Evolutionary conservation across 768 basidiomycete species (phyloP).

Genomic region (Tubosaeta brunneosetosa): DNA sequence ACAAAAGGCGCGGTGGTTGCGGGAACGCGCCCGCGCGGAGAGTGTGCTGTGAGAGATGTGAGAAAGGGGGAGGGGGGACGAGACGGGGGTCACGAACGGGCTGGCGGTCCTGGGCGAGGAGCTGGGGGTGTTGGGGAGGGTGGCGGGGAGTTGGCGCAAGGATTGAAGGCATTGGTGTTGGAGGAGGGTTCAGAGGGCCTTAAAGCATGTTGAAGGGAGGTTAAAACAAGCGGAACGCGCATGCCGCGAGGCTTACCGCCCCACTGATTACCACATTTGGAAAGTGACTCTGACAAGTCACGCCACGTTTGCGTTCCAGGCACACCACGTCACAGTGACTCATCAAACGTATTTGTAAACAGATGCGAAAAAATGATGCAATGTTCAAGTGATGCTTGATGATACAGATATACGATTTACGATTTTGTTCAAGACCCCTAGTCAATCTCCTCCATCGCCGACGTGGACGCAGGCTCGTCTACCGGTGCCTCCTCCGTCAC

Average conservation of each 20-base stretch:
- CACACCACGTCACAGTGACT: background rate
- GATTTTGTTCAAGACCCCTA: conserved; percentile 34
- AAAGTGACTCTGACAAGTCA: conserved; percentile 19
- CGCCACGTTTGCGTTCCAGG: background rate
- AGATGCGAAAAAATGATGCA: conserved; percentile 20
- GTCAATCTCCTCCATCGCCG: conserved; percentile 97
- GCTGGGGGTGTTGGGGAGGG: conserved; percentile 18
- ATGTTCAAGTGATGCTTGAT: conserved; percentile 21
- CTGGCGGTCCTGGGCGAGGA: conserved; percentile 6
- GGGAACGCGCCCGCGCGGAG: conserved; percentile 17
- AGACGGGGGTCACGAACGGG: conserved; percentile 6
- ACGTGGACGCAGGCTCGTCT: conserved; percentile 60
- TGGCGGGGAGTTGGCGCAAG: conserved; percentile 37
- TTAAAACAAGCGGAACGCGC: conserved; percentile 10
- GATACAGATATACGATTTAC: conserved; percentile 23
- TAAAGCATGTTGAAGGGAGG: conserved; percentile 28
- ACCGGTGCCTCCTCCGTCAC: conserved; percentile 45
- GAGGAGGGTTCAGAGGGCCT: background rate
- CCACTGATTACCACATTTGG: conserved; percentile 19
- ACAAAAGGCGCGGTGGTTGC: conserved; percentile 34
- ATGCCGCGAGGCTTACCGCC: conserved; percentile 21
- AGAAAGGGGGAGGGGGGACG: conserved; percentile 3
- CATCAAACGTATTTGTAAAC: background rate
- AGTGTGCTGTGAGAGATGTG: conserved; percentile 17
- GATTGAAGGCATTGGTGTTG: conserved; percentile 40